A percentile compares a stretch with the other conserved stretches of the same genome.
Evolutionary conservation across 2,329 filamentous ascomycete genomes (phyloP).

Genomic region (Xylaria sp.): DNA sequence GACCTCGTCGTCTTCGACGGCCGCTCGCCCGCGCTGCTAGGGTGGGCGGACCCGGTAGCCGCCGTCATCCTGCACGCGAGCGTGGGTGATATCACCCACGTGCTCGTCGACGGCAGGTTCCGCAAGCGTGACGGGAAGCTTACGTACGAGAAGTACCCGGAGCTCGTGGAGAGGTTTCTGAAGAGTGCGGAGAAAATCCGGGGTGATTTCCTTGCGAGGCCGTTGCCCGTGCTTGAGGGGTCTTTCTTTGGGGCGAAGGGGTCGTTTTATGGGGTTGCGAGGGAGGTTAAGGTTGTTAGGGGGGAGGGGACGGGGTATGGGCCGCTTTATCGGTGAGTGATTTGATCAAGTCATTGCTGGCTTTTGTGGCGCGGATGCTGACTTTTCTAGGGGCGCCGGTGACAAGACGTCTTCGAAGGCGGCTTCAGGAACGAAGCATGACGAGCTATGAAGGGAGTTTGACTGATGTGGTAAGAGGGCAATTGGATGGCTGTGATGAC

Average conservation of each 20-base stretch:
- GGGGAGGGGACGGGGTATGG: constrained; percentile 44
- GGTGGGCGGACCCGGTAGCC: constrained; percentile 66
- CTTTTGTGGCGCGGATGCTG: too few relatives aligned
- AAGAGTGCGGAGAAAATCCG: constrained; percentile 51
- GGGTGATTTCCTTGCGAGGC: constrained; percentile 41
- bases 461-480: not conserved
- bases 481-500: not conserved
- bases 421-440: constrained; percentile 25
- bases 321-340: constrained; percentile 39
- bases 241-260: constrained; percentile 40
- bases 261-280: constrained; percentile 31
- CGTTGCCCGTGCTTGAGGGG: constrained; percentile 46
- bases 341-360: too few relatives aligned
- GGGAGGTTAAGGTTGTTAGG: constrained; percentile 39
- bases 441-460: constrained; percentile 32
- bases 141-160: constrained; percentile 45
- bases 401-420: constrained; percentile 12
- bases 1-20: constrained; percentile 66
- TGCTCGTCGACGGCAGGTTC: constrained; percentile 62
- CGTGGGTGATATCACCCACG: constrained; percentile 63
- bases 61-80: constrained; percentile 66
- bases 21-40: constrained; percentile 60
- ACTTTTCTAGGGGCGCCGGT: not conserved
- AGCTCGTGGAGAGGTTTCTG: constrained; percentile 50
- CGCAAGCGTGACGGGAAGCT: constrained; percentile 58